These are phyloP conservation scores for Kodamaea laetipori DNA, from an alignment of 805 yeast genomes.

Conservation along the genomic window DNA sequence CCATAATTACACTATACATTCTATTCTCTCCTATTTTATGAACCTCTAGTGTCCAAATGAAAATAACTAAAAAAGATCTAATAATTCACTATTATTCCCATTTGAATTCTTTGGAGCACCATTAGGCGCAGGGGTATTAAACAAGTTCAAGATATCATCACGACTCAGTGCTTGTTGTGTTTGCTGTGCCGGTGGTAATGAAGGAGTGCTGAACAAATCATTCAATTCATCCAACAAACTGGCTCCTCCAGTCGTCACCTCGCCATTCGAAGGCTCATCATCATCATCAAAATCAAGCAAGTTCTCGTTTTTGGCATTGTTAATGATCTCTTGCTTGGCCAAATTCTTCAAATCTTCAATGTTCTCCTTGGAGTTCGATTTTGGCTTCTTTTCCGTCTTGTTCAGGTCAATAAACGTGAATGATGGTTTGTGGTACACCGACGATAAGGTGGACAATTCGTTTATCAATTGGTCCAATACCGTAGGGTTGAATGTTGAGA, in stretches of 20 bases:
- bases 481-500: constrained; percentile 68
- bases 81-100: constrained; percentile 31
- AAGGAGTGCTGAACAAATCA: constrained; percentile 60
- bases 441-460: constrained; percentile 84
- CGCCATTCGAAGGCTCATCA: constrained; percentile 25
- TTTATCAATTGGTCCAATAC: constrained; percentile 65
- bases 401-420: constrained; percentile 54
- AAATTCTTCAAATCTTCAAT: constrained; percentile 76
- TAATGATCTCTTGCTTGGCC: constrained; percentile 75
- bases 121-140: constrained; percentile 26
- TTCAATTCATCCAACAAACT: constrained; percentile 72
- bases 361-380: constrained; percentile 29
- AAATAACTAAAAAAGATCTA: constrained; percentile 35
- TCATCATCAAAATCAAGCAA: constrained; percentile 84
- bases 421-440: constrained; percentile 87
- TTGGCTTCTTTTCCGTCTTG: constrained; percentile 17
- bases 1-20: no score
- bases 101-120: constrained; percentile 1
- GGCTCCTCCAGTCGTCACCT: constrained; percentile 7
- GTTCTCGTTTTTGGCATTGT: constrained; percentile 70
- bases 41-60: no score
- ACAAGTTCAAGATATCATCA: constrained; percentile 52
- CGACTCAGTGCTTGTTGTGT: constrained; percentile 20
- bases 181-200: constrained; percentile 19
- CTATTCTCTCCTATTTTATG: no score